These are phyloP conservation scores for Fusarium sp. DNA, from an alignment of 2,329 filamentous ascomycete genomes.

Conservation along the genomic window DNA sequence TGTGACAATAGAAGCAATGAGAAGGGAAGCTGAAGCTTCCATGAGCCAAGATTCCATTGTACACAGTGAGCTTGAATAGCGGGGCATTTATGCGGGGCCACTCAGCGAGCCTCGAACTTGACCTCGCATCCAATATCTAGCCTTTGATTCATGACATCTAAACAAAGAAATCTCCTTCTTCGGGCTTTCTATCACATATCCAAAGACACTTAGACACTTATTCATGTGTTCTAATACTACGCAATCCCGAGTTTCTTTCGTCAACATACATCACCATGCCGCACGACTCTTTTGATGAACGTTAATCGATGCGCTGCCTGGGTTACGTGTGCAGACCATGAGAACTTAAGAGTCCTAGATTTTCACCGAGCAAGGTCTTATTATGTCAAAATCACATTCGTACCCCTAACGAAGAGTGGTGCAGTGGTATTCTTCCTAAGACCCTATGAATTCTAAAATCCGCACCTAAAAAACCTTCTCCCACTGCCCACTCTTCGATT, in stretches of 20 bases:
- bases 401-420: conserved; percentile 9
- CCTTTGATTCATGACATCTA: not conserved
- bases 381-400: not conserved
- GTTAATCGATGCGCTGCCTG: too few relatives aligned
- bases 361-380: not conserved
- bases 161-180: too few relatives aligned
- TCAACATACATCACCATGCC: too few relatives aligned
- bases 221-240: too few relatives aligned
- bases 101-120: conserved; percentile 12
- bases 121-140: not conserved
- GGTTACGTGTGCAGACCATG: too few relatives aligned
- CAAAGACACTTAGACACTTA: too few relatives aligned
- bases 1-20: conserved; percentile 9
- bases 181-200: too few relatives aligned
- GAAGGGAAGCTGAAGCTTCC: not conserved
- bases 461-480: not conserved
- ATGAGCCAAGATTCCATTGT: not conserved
- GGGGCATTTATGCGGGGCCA: conserved; percentile 2
- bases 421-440: conserved; percentile 3
- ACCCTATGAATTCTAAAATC: not conserved
- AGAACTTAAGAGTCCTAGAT: too few relatives aligned
- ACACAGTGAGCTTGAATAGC: conserved; percentile 8
- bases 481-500: not conserved
- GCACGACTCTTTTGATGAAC: too few relatives aligned
- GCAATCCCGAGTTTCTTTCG: too few relatives aligned